Evolutionary conservation across 768 basidiomycete genomes (phyloP).

Genomic region (Ramaria sp.): DNA sequence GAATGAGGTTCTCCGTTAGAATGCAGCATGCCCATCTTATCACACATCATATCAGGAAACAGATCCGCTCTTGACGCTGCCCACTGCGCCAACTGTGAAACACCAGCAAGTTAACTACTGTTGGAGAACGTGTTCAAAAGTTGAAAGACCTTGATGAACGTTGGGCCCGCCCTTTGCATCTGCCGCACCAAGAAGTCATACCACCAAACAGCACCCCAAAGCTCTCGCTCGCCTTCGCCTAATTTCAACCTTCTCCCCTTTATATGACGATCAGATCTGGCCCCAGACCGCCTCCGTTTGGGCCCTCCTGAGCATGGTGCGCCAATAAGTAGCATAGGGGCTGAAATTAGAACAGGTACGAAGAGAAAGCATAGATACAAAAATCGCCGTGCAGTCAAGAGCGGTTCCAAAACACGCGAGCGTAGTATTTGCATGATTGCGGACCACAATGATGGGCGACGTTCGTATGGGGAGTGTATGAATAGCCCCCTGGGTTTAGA

Average conservation of each 20-base stretch:
- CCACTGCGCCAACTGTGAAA: slow-evolving; percentile 84
- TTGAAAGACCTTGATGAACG: slow-evolving; percentile 78
- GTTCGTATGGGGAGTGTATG: slow-evolving; percentile 64
- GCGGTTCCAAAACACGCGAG: slow-evolving; percentile 67
- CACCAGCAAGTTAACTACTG: neutral
- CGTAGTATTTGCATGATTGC: slow-evolving; percentile 39
- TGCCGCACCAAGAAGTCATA: slow-evolving; percentile 76
- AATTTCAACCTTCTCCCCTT: neutral
- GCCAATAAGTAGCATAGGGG: slow-evolving; percentile 76
- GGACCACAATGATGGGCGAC: slow-evolving; percentile 32
- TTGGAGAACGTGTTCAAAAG: neutral
- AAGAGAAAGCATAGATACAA: slow-evolving; percentile 75
- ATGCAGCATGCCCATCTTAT: slow-evolving; percentile 75
- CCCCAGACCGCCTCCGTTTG: slow-evolving; percentile 11
- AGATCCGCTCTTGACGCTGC: slow-evolving; percentile 91
- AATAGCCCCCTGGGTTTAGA: slow-evolving; percentile 18
- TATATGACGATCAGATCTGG: neutral
- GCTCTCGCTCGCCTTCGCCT: slow-evolving; percentile 53
- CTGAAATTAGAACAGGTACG: slow-evolving; percentile 71
- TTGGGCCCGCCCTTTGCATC: slow-evolving; percentile 94
- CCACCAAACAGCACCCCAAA: slow-evolving; percentile 97
- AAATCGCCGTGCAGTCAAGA: slow-evolving; percentile 77
- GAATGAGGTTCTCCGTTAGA: slow-evolving; percentile 80
- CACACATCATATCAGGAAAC: slow-evolving; percentile 80
- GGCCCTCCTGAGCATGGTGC: slow-evolving; percentile 20